A percentile compares a stretch with the other conserved stretches of the same genome.
Evolutionary conservation across 2,329 filamentous ascomycete species (phyloP).

Genomic region (Bipolaris victoriae): DNA sequence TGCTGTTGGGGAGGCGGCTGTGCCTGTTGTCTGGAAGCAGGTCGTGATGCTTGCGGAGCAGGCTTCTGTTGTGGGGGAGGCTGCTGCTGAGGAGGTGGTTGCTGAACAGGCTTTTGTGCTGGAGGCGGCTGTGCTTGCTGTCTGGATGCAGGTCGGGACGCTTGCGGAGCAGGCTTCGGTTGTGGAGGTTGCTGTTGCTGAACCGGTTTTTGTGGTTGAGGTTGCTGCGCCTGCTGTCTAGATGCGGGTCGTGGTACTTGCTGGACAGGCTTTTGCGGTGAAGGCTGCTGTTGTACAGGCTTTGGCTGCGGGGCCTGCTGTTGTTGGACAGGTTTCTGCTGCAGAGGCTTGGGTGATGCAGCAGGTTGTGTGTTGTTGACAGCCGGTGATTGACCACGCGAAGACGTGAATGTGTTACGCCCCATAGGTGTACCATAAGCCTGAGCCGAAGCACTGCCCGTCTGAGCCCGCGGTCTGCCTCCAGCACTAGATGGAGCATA

Average conservation of each 20-base stretch:
- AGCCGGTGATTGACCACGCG: slow-evolving; percentile 48
- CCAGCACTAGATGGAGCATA: slow-evolving; percentile 54
- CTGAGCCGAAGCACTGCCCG: slow-evolving; percentile 44
- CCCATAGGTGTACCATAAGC: slow-evolving; percentile 42
- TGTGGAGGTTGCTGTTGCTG: background rate
- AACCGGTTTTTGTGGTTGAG: background rate
- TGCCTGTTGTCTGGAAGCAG: background rate
- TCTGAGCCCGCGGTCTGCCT: slow-evolving; percentile 46
- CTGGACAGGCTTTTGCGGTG: background rate
- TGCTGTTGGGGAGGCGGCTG: background rate
- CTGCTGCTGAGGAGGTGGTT: slow-evolving; percentile 33
- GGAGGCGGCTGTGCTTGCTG: background rate
- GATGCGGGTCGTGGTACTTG: slow-evolving; percentile 9
- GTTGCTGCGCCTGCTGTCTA: slow-evolving; percentile 1
- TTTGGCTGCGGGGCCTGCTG: background rate
- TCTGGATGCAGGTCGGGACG: slow-evolving; percentile 8
- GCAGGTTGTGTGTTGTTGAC: slow-evolving; percentile 46
- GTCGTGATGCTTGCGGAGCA: background rate
- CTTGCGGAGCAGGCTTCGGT: background rate
- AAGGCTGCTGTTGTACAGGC: background rate
- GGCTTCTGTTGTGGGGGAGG: slow-evolving; percentile 44
- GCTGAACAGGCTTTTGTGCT: background rate
- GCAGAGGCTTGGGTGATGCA: slow-evolving; percentile 49
- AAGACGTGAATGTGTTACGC: slow-evolving; percentile 46
- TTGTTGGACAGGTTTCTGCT: background rate